phyloP scores from a whole-genome alignment of 2,329 filamentous ascomycete genomes.

The Xenoacremonium recifei region DNA sequence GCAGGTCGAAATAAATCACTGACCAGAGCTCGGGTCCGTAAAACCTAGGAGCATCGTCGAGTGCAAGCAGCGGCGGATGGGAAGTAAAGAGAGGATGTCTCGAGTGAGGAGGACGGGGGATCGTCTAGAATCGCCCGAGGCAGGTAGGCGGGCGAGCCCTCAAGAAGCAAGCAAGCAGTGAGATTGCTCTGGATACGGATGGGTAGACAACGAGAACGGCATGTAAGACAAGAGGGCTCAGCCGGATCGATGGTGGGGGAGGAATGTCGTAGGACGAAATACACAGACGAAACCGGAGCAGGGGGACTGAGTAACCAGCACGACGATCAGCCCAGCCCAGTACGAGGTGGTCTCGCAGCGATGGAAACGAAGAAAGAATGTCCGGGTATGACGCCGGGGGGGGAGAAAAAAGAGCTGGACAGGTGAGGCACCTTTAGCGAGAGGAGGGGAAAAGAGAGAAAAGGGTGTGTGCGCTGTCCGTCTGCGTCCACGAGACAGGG shows the following conservation, averaged over 20 bases:
- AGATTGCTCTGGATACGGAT: constrained; percentile 7
- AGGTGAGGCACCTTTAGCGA: too few species aligned
- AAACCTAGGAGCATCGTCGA: constrained; percentile 18
- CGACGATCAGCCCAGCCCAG: constrained; percentile 18
- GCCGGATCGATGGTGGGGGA: constrained; percentile 17
- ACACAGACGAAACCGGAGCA: constrained; percentile 11
- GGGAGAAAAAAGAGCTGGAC: background rate
- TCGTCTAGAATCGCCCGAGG: background rate
- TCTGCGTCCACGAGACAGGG: too few species aligned
- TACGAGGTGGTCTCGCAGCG: constrained; percentile 5
- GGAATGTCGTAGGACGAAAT: constrained; percentile 7
- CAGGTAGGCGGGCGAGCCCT: constrained; percentile 1
- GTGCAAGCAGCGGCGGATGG: constrained; percentile 6
- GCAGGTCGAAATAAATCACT: constrained; percentile 6
- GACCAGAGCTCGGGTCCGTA: constrained; percentile 12
- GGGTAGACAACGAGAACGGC: constrained; percentile 3
- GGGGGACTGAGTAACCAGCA: constrained; percentile 12
- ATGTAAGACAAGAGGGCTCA: constrained; percentile 17
- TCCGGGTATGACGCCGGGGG: constrained; percentile 2
- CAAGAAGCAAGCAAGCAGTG: constrained; percentile 12
- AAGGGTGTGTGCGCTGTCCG: background rate
- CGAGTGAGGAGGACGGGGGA: too few species aligned
- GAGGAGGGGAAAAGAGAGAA: background rate
- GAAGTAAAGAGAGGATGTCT: constrained; percentile 1
- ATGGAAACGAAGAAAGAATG: constrained; percentile 12